phyloP scores from a whole-genome alignment of 306 rosid species.

The Rosa multiflora region DNA sequence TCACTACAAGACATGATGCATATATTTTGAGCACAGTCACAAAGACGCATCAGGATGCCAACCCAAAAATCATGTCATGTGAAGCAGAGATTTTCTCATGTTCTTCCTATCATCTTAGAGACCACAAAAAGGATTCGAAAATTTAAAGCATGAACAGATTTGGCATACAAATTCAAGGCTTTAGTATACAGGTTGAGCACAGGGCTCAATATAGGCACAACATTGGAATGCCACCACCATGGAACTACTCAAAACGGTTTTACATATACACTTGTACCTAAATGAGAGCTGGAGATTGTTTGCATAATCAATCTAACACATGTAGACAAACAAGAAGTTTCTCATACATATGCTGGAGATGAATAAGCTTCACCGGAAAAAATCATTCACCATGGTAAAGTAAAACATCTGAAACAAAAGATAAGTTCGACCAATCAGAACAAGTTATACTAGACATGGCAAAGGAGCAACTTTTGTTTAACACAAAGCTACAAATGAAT shows the following conservation, averaged over 20 bases:
- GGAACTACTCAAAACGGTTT: not conserved
- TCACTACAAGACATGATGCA: not conserved
- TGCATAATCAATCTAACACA: not conserved
- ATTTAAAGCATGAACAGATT: not conserved
- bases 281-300: not conserved
- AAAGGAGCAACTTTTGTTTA: not conserved
- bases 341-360: not conserved
- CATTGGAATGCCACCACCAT: not conserved
- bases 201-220: not conserved
- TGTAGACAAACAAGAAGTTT: slow-evolving; percentile 19
- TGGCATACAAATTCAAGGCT: not conserved
- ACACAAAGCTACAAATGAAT: not conserved
- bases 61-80: slow-evolving; percentile 22
- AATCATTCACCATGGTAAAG: not conserved
- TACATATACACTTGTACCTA: not conserved
- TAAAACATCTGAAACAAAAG: not conserved
- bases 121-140: not conserved
- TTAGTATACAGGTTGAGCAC: not conserved
- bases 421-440: not conserved
- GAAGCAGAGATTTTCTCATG: slow-evolving; percentile 32
- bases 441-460: not conserved
- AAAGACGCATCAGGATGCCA: not conserved
- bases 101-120: slow-evolving; percentile 12
- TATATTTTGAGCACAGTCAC: not conserved
- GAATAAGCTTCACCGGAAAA: not conserved